phyloP scores from a whole-genome alignment of 106 monocot genomes.

The Gastrodia elata region DNA sequence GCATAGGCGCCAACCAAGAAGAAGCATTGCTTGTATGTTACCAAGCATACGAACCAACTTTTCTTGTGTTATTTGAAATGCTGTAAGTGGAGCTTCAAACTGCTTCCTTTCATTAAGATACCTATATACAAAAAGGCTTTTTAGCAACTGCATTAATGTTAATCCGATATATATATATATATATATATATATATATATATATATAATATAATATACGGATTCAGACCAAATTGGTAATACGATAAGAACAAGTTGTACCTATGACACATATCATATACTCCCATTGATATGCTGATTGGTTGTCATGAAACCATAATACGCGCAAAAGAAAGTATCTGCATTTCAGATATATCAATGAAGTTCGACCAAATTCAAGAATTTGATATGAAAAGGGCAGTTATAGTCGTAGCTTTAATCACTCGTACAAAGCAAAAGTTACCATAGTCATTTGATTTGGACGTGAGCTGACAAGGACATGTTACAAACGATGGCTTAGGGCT shows the following conservation, averaged over 20 bases:
- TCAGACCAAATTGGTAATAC: neutral
- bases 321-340: conserved; percentile 37
- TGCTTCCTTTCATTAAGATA: conserved; percentile 58
- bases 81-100: conserved; percentile 79
- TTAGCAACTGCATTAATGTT: neutral
- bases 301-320: conserved; percentile 53
- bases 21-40: conserved; percentile 51
- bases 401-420: too few relatives aligned
- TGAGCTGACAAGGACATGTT: too few relatives aligned
- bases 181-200: too few relatives aligned
- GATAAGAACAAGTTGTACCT: conserved; percentile 13
- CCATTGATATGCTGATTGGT: conserved; percentile 51
- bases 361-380: too few relatives aligned
- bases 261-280: conserved; percentile 41
- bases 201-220: neutral
- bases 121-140: conserved; percentile 15
- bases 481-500: too few relatives aligned
- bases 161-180: neutral
- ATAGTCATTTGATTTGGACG: too few relatives aligned
- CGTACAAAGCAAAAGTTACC: too few relatives aligned
- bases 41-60: conserved; percentile 89
- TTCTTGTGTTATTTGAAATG: conserved; percentile 90
- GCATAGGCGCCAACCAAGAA: conserved; percentile 52
- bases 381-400: too few relatives aligned
- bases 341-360: neutral